A percentile compares a stretch with the other conserved stretches of the same genome.
phyloP scores from a whole-genome alignment of 1,139 yeast genomes.

The Debaryomycetaceae sp. region DNA sequence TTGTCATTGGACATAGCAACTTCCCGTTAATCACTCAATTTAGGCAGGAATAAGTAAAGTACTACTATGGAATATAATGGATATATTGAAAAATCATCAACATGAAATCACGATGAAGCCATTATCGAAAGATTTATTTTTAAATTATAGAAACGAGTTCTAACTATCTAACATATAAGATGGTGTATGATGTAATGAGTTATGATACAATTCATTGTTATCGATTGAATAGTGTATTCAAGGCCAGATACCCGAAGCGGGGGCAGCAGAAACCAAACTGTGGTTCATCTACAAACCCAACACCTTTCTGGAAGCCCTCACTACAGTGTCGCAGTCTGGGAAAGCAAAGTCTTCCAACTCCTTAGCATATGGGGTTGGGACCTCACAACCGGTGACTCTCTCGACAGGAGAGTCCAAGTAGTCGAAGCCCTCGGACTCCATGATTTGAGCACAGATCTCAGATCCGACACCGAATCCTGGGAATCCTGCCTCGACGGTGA shows the following conservation, averaged over 20 bases:
- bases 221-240: background rate
- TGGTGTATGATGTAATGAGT: background rate
- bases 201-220: slow-evolving; percentile 3
- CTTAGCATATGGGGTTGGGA: slow-evolving; percentile 97
- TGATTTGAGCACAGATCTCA: slow-evolving; percentile 94
- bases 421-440: slow-evolving; percentile 98
- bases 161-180: background rate
- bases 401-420: slow-evolving; percentile 98
- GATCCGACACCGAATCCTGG: slow-evolving; percentile 99
- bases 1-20: slow-evolving; percentile 2
- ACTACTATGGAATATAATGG: too few relatives aligned
- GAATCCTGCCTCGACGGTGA: slow-evolving; percentile 96
- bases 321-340: slow-evolving; percentile 92
- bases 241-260: background rate
- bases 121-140: background rate
- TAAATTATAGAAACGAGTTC: background rate
- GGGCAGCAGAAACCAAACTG: background rate
- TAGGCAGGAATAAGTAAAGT: background rate
- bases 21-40: background rate
- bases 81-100: too few relatives aligned
- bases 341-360: slow-evolving; percentile 97
- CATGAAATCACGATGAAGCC: background rate
- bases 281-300: slow-evolving; percentile 52
- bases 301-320: slow-evolving; percentile 88
- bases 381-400: slow-evolving; percentile 99